Percentiles rank a stretch among this genome's conserved stretches.
phyloP scores from a whole-genome alignment of 208 protist species.

The Leptomonas pyrrhocoris region DNA sequence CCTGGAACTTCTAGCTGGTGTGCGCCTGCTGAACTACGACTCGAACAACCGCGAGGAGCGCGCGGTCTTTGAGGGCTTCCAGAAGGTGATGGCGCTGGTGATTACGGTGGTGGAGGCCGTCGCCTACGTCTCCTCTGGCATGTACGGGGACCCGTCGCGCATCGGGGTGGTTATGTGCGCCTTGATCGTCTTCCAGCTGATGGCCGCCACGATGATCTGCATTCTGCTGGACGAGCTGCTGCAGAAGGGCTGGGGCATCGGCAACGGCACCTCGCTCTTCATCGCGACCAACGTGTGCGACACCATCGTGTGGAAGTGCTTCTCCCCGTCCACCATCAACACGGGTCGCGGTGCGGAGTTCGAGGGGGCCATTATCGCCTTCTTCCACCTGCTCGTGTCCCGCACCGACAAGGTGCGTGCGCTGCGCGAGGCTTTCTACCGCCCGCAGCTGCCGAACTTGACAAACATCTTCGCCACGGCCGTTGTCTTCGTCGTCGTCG shows the following conservation, averaged over 20 bases:
- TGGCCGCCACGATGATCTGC: constrained; percentile 98
- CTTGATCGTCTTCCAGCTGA: constrained; percentile 99
- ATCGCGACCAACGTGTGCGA: constrained; percentile 99
- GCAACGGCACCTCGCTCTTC: constrained; percentile 99
- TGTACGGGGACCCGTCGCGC: constrained; percentile 98
- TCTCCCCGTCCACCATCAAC: constrained; percentile 99
- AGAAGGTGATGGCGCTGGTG: constrained; percentile 98
- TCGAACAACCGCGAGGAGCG: constrained; percentile 95
- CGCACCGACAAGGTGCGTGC: constrained; percentile 97
- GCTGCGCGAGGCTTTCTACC: constrained; percentile 99
- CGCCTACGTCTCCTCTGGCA: constrained; percentile 98
- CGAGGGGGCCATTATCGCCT: constrained; percentile 99
- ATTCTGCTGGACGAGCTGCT: constrained; percentile 99
- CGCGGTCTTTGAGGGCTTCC: constrained; percentile 96
- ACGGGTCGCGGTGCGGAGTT: constrained; percentile 98
- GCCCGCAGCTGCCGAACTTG: constrained; percentile 99
- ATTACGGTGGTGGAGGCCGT: constrained; percentile 98
- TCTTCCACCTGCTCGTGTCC: constrained; percentile 98
- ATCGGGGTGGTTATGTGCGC: constrained; percentile 95
- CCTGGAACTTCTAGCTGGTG: constrained; percentile 97
- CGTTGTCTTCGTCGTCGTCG: constrained; percentile 99
- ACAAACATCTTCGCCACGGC: constrained; percentile 99
- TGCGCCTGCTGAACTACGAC: constrained; percentile 97
- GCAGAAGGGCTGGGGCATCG: constrained; percentile 99
- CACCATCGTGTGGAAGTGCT: constrained; percentile 99